Conservation (phyloP, 176 grass and related monocot genomes). For the Avena insularis region DNA sequence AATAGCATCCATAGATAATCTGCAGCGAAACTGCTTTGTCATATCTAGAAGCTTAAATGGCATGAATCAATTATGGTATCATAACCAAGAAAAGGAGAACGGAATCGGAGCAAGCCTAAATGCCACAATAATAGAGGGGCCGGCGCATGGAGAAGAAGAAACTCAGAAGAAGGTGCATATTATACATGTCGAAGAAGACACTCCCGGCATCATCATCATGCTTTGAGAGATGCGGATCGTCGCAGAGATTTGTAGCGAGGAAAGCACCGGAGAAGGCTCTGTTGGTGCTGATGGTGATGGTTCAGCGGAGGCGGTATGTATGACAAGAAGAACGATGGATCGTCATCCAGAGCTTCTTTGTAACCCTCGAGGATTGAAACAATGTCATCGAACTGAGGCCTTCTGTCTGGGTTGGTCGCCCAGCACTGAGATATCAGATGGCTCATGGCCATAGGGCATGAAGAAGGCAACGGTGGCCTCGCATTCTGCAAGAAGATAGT, state of each 20-base stretch:
- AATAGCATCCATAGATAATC: constrained; percentile 51
- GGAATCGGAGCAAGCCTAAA: constrained; percentile 41
- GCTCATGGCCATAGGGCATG: constrained; percentile 87
- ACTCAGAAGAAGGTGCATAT: constrained; percentile 39
- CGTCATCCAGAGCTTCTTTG: constrained; percentile 62
- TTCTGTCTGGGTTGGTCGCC: constrained; percentile 75
- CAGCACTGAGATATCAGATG: constrained; percentile 94
- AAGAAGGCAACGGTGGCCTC: constrained; percentile 77
- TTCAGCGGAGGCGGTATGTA: constrained; percentile 59
- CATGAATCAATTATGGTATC: constrained; percentile 44
- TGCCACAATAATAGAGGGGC: constrained; percentile 60
- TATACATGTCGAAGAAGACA: constrained; percentile 34
- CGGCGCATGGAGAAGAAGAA: constrained; percentile 15
- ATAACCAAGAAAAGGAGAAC: neutral
- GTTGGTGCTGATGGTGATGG: constrained; percentile 50
- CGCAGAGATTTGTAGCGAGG: constrained; percentile 56
- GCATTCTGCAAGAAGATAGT: constrained; percentile 67
- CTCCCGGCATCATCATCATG: constrained; percentile 37
- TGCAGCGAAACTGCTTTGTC: constrained; percentile 32
- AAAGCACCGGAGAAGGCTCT: constrained; percentile 74
- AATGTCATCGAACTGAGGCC: constrained; percentile 85
- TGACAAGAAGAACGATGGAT: constrained; percentile 75
- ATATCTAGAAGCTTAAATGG: constrained; percentile 35
- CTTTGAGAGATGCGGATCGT: constrained; percentile 58
- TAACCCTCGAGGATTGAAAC: constrained; percentile 76